Evolutionary conservation across 768 basidiomycete genomes (phyloP), one percentile per base, ranked within the genome.

Genomic region (Calvatia gigantea): DNA sequence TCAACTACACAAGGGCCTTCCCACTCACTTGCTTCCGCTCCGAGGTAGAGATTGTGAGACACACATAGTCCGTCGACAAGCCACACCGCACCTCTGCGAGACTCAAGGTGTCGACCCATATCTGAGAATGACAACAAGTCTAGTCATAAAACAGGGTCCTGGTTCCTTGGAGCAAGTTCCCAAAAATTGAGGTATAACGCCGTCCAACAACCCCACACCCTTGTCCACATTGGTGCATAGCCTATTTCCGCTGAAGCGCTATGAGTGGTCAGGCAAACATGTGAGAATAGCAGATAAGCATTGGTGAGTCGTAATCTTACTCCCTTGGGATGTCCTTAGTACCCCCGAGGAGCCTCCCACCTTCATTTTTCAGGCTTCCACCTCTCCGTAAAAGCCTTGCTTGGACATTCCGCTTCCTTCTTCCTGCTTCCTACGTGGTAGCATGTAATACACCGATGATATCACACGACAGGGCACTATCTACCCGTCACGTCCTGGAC

Each of bases 321-420:
- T 37, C 35, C 12, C 17, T 37, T n/a, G 17, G 12, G 39, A 9
- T 9, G n/a, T 19, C 37, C 3, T 9, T 41, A 41, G 39, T 41
- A 42, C 41, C 11, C 25, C 41, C 41, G 21, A 42, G 35, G 15
- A 42, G 41, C 6, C n/a, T 4, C n/a, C n/a, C 11, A 21, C 6
- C 33, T 38, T 38, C 35, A 38, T 31, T 25, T 23, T 27, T 12
- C 3, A 25, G 21, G 25, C 6, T 21, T 21, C 47, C 35, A 25
- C 35, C 35, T 37, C 48, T 50, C 48, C 48, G 48, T 37, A 50
- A 32, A 17, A 50, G 32, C 48, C 6, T 50, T 27, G 33, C 48
- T 50, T 50, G 33, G 48, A 21, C 29, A 12, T 37, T 17, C 33
- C 27, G 35, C 32, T 32, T 14, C 21, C 17, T 14, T 11, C 5